Conservation (phyloP, 345 rosid species). For the Eutrema japonicum region DNA sequence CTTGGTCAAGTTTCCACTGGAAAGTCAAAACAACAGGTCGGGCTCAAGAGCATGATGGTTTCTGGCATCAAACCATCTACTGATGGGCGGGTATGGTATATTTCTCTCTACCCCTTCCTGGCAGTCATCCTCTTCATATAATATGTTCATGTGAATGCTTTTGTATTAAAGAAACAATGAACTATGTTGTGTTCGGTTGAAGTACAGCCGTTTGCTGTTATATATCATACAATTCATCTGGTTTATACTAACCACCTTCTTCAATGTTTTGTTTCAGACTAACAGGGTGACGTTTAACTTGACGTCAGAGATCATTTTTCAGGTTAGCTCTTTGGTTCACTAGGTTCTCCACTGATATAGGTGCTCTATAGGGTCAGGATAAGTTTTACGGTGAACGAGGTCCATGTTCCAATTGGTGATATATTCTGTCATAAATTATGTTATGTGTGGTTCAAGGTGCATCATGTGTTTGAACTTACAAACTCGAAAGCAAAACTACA, state of each 20-base stretch:
- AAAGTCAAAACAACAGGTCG: too few relatives aligned
- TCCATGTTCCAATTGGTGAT: conserved; percentile 5
- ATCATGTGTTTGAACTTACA: not conserved
- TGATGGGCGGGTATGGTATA: conserved; percentile 54
- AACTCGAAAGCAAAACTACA: not conserved
- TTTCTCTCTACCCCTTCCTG: conserved; percentile 13
- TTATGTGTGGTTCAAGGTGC: not conserved
- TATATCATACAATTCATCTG: not conserved
- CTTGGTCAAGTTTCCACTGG: too few relatives aligned
- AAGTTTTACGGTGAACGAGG: too few relatives aligned
- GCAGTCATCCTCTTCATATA: not conserved
- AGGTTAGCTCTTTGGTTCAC: conserved; percentile 53
- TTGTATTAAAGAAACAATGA: not conserved
- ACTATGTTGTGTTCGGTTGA: conserved; percentile 11
- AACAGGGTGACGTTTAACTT: too few relatives aligned
- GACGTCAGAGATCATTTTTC: conserved; percentile 37
- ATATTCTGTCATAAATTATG: not conserved
- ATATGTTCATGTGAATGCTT: not conserved
- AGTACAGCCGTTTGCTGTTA: not conserved
- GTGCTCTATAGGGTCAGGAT: not conserved
- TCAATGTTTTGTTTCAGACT: too few relatives aligned
- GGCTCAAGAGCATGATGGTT: too few relatives aligned
- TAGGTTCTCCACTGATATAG: not conserved
- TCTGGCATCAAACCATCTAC: too few relatives aligned
- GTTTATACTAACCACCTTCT: conserved; percentile 2